Percentiles rank a stretch among this genome's conserved stretches.
These are phyloP conservation scores for Penicillium thymicola DNA, from an alignment of 2,329 filamentous ascomycete genomes.

Conservation along the genomic window DNA sequence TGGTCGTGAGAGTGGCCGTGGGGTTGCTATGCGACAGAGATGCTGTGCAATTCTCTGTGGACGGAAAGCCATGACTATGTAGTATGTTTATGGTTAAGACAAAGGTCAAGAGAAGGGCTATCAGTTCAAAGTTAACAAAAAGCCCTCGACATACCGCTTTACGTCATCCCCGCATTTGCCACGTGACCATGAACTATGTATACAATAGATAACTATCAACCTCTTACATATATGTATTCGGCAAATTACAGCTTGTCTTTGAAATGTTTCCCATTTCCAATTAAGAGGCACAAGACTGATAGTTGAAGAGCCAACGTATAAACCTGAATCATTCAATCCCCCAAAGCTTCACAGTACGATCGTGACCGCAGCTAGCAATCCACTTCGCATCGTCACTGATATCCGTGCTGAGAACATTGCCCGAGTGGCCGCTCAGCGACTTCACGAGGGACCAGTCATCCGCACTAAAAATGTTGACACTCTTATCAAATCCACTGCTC, in stretches of 20 bases:
- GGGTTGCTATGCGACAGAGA: slow-evolving; percentile 1
- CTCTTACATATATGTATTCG: background rate
- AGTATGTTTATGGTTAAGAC: background rate
- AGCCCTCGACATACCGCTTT: slow-evolving; percentile 8
- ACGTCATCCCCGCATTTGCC: slow-evolving; percentile 21
- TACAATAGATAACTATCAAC: too few relatives aligned
- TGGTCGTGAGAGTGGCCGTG: slow-evolving; percentile 1
- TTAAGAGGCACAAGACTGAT: background rate
- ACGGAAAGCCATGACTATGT: slow-evolving; percentile 13
- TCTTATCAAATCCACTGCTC: slow-evolving; percentile 86
- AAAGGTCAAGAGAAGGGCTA: background rate
- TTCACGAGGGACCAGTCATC: slow-evolving; percentile 94
- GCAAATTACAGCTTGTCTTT: background rate
- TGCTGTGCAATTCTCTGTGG: slow-evolving; percentile 12
- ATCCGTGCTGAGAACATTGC: slow-evolving; percentile 87
- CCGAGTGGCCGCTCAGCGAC: slow-evolving; percentile 83
- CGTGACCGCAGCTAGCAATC: slow-evolving; percentile 93
- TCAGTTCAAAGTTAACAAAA: background rate
- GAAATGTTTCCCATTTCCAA: background rate
- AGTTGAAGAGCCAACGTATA: background rate
- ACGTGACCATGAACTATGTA: too few relatives aligned
- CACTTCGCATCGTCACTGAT: slow-evolving; percentile 80
- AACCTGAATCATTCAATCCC: slow-evolving; percentile 66
- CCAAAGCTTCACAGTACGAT: slow-evolving; percentile 95
- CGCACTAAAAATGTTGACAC: slow-evolving; percentile 91